Evolutionary conservation across 257 asterid genomes (phyloP), one percentile per base, ranked within the genome.

Genomic region (Salvia hispanica): DNA sequence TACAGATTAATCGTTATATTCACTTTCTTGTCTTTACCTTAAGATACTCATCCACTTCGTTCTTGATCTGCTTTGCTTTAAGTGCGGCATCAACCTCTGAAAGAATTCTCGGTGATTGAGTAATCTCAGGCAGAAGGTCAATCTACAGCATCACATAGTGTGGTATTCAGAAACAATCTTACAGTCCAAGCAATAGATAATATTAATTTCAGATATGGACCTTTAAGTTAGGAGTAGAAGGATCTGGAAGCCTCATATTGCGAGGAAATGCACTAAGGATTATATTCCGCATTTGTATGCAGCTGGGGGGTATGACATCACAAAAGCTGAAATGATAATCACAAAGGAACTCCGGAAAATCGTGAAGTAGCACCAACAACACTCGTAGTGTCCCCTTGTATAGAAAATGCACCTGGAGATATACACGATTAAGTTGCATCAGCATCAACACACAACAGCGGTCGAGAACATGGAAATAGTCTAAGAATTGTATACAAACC

Each of bases 271-370:
- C 99, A 80, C 96, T 88, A 25, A 94, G 95, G 66, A 94, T 84
- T 60, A 94, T 88, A 76, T 91, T 94, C 50, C 99, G 85, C 98
- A 91, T 88, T 75, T 91, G 98, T 78, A 91, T 85, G 87, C 99
- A 94, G 74, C 96, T 88, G 47, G 99, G 93, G 16, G 99, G 99
- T 55, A 94, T 94, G 71, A 94, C 96, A 77, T 94, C 99, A 83
- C 99, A 94, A 81, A 94, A 91, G 79, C 98, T 94, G 85, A 94
- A 91, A 83, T 94, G 99, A 80, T 91, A 88, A 82, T 94, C 96
- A 52, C 98, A 94, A 61, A 94, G 99, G 65, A 94, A 94, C 77
- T 94, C 99, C 1, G 98, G 99, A 58, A 88, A 94, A 85, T 94
- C 99, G 68, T 91, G 99, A 69, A 94, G 96, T 44, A 94, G 89